A percentile compares a stretch with the other conserved stretches of the same genome.
Evolutionary conservation across 768 basidiomycete genomes (phyloP).

Genomic region (Suillus bovinus): DNA sequence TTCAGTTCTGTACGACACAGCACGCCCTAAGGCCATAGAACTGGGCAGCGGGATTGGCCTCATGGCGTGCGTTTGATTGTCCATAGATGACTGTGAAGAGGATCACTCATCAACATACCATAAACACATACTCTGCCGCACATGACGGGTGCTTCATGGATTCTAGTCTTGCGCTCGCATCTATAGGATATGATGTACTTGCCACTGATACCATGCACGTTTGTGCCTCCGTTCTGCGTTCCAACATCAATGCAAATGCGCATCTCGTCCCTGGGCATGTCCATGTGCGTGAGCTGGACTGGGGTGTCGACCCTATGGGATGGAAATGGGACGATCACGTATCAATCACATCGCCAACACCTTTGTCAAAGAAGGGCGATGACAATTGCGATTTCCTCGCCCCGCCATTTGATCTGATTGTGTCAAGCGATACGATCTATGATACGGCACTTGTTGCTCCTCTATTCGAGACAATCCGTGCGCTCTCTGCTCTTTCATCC

Average conservation of each 20-base stretch:
- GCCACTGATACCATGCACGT: slow-evolving; percentile 74
- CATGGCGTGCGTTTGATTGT: slow-evolving; percentile 54
- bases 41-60: slow-evolving; percentile 84
- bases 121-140: neutral
- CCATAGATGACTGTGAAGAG: neutral
- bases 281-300: slow-evolving; percentile 68
- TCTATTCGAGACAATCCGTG: slow-evolving; percentile 66
- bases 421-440: slow-evolving; percentile 86
- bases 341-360: slow-evolving; percentile 36
- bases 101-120: neutral
- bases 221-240: slow-evolving; percentile 57
- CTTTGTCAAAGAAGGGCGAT: slow-evolving; percentile 2
- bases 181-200: slow-evolving; percentile 74
- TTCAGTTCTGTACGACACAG: slow-evolving; percentile 11
- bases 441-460: slow-evolving; percentile 58
- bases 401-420: slow-evolving; percentile 74
- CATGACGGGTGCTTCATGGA: slow-evolving; percentile 5
- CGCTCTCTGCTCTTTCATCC: slow-evolving; percentile 44
- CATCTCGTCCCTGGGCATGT: slow-evolving; percentile 43
- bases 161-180: slow-evolving; percentile 58
- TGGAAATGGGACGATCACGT: slow-evolving; percentile 53
- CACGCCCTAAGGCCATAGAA: slow-evolving; percentile 57
- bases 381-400: slow-evolving; percentile 26
- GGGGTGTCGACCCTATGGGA: slow-evolving; percentile 53
- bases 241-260: slow-evolving; percentile 59